Evolutionary conservation across 768 basidiomycete genomes (phyloP).

Genomic region (Candolleomyces aberdarensis): DNA sequence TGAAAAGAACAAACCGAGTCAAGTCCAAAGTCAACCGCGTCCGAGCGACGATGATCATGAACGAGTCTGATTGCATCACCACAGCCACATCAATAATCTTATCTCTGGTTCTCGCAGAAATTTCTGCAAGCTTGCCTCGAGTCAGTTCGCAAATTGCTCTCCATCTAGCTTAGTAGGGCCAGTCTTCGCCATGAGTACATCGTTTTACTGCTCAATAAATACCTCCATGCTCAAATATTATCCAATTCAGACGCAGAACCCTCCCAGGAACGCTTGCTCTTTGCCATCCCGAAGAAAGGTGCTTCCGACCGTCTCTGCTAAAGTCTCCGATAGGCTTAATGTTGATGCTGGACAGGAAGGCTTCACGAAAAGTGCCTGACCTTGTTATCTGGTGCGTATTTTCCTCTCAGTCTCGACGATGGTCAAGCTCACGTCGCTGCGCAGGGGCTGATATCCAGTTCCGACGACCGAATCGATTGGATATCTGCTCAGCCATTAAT

Average conservation of each 20-base stretch:
- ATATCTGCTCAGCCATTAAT: conserved; percentile 92
- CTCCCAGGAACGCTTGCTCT: conserved; percentile 81
- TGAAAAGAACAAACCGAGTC: not conserved
- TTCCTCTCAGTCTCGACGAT: not conserved
- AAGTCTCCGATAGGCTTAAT: not conserved
- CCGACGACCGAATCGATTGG: conserved; percentile 79
- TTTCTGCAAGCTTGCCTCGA: no score
- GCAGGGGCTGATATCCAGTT: conserved; percentile 95
- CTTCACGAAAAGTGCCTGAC: conserved; percentile 89
- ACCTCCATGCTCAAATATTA: not conserved
- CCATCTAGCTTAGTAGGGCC: no score
- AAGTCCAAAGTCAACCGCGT: no score
- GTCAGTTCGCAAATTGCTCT: not conserved
- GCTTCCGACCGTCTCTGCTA: conserved; percentile 8
- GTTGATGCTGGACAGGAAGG: conserved; percentile 51
- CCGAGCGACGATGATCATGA: no score
- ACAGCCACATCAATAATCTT: no score
- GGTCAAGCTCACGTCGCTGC: conserved; percentile 8
- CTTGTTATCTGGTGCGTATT: conserved; percentile 68
- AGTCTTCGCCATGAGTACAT: no score
- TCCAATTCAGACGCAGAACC: conserved; percentile 57
- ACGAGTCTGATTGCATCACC: no score
- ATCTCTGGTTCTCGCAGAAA: no score
- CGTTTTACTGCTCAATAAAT: no score
- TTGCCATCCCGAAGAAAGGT: conserved; percentile 99